Base-by-base conservation (phyloP, 176 grass and related monocot species). In the Triticum dicoccoides region DNA sequence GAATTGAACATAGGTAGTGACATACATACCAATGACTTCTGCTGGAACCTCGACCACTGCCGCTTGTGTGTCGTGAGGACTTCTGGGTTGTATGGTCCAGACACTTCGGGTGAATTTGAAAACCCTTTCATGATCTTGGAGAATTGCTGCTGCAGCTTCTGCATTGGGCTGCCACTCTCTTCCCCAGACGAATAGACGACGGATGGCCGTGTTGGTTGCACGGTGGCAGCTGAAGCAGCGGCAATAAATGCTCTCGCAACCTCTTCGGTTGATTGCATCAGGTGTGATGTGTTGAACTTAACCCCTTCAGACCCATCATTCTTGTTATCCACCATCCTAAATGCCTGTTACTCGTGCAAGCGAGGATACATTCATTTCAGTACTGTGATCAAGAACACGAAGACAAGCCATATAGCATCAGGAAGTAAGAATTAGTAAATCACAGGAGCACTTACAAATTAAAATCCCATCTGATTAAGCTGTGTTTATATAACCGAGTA, bases 31-130 rank as follows among this genome's bases (percentile, higher is more conserved):
- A 91, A 35, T 88, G 92, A 93, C 77, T 94, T 94, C 13, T 94
- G 85, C 68, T 99, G 97, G 88, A 97, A 99, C 79, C 97, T 91
- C 1, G 94, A 83, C 97, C 97, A 99, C 76, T 97, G 97, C 21
- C 89, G 89, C 51, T 99, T 99, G 42, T 97, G 97, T 5, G 90
- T 96, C 3, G 97, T 99, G 78, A 99, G 89, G 70, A 96, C 81
- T 78, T 99, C 97, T 4, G 97, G 97, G 79, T 99, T 97, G 82
- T 99, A 99, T 72, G 94, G 59, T 54, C 94, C 87, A 39, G 84
- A 82, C 12, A 90, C 80, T 82, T 99, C 97, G 78, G 89, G 92
- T 86, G 89, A 76, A 77, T 92, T 68, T 33, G 94, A 93, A 63
- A 94, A 93, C 45, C 97, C 94, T 52, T 97, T 97, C 64, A 96